phyloP scores from a whole-genome alignment of 352 stramenopile genomes.

The Phytophthora colocasiae region DNA sequence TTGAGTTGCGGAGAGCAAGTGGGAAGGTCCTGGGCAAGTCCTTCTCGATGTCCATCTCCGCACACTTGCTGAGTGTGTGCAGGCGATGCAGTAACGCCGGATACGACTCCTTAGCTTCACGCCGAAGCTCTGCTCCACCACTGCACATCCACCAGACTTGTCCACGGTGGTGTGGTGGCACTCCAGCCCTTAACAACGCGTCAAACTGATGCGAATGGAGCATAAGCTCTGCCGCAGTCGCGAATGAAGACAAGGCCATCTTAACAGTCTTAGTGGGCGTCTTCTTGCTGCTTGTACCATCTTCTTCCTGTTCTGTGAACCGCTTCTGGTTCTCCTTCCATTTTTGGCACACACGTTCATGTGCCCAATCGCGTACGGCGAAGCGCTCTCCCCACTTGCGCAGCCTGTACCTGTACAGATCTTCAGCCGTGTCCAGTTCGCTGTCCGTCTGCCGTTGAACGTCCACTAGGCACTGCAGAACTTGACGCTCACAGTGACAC shows the following conservation, averaged over 20 bases:
- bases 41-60: constrained; percentile 90
- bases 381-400: constrained; percentile 73
- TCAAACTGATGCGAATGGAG: constrained; percentile 73
- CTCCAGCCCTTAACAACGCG: constrained; percentile 59
- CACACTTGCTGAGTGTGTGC: constrained; percentile 67
- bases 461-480: constrained; percentile 50
- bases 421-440: constrained; percentile 31
- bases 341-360: constrained; percentile 67
- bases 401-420: constrained; percentile 39
- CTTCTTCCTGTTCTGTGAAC: constrained; percentile 35
- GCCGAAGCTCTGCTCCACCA: constrained; percentile 62
- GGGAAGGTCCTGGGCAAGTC: constrained; percentile 88
- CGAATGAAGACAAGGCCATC: constrained; percentile 55
- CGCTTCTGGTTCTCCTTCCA: constrained; percentile 76
- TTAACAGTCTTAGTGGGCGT: constrained; percentile 52
- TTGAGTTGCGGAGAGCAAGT: constrained; percentile 33
- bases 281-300: constrained; percentile 21
- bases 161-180: constrained; percentile 71
- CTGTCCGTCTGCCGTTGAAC: constrained; percentile 13
- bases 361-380: constrained; percentile 56
- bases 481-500: constrained; percentile 55
- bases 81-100: constrained; percentile 56
- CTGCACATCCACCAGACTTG: constrained; percentile 88
- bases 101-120: constrained; percentile 58
- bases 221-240: constrained; percentile 57